Conservation (phyloP, 2,329 filamentous ascomycete genomes). For the Pseudonectria buxi region DNA sequence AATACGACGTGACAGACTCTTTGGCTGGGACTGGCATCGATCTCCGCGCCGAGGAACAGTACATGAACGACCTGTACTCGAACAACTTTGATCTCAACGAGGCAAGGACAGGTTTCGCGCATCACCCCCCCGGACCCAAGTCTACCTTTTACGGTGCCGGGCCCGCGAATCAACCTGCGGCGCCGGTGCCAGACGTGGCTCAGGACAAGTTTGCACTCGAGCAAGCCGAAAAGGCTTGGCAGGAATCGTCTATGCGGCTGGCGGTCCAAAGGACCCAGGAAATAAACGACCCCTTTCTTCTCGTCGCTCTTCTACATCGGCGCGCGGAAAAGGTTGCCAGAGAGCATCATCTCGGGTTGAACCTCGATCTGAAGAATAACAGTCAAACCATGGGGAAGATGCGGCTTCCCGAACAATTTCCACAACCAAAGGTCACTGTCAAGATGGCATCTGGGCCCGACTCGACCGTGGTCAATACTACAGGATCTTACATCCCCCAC, state of each 20-base stretch:
- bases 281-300: conserved; percentile 66
- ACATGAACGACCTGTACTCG: conserved; percentile 62
- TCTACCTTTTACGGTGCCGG: conserved; percentile 59
- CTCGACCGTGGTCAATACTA: conserved; percentile 54
- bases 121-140: conserved; percentile 48
- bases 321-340: conserved; percentile 51
- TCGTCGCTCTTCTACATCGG: conserved; percentile 54
- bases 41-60: conserved; percentile 78
- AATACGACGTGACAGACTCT: conserved; percentile 76
- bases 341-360: conserved; percentile 51
- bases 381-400: conserved; percentile 40
- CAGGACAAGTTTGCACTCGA: conserved; percentile 62
- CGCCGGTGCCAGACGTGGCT: conserved; percentile 35
- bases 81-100: conserved; percentile 40
- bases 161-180: conserved; percentile 56
- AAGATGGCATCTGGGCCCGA: conserved; percentile 53
- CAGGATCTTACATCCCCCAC: conserved; percentile 64
- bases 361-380: conserved; percentile 47
- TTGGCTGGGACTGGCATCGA: conserved; percentile 81
- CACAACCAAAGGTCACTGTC: conserved; percentile 46
- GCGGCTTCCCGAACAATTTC: conserved; percentile 42
- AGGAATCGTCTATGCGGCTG: conserved; percentile 55
- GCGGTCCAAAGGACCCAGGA: conserved; percentile 60
- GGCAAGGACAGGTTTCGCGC: conserved; percentile 42
- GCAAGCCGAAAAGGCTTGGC: conserved; percentile 59